Conservation (phyloP, 805 yeast species). For the Cyberlindnera americana region DNA sequence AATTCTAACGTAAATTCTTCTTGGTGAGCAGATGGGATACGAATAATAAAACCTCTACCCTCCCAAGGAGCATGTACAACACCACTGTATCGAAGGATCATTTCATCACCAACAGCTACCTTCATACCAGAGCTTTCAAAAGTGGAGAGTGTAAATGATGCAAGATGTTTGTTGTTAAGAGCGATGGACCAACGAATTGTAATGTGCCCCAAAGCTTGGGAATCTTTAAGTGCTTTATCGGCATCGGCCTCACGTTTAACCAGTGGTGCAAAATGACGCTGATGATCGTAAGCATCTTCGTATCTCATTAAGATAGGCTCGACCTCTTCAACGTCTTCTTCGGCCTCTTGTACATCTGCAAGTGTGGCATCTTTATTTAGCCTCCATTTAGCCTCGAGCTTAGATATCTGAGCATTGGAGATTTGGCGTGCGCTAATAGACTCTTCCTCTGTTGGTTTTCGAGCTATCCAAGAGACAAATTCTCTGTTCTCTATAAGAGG, state of each 20-base stretch:
- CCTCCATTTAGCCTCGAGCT: conserved; percentile 81
- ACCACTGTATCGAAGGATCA: conserved; percentile 63
- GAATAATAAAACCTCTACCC: conserved; percentile 65
- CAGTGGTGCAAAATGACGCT: conserved; percentile 78
- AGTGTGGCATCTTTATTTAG: conserved; percentile 66
- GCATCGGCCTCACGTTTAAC: conserved; percentile 79
- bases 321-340: conserved; percentile 50
- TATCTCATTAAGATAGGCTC: conserved; percentile 74
- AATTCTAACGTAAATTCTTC: conserved; percentile 75
- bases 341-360: conserved; percentile 55
- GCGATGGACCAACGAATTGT: conserved; percentile 72
- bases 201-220: conserved; percentile 71
- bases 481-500: conserved; percentile 77
- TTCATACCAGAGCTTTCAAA: conserved; percentile 62
- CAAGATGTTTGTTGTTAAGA: conserved; percentile 60
- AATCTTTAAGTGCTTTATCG: conserved; percentile 70
- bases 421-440: conserved; percentile 51
- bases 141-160: conserved; percentile 64
- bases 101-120: conserved; percentile 83
- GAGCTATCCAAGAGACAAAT: conserved; percentile 78
- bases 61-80: conserved; percentile 62
- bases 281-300: conserved; percentile 81
- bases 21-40: conserved; percentile 61
- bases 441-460: conserved; percentile 64
- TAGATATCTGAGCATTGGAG: conserved; percentile 59